Evolutionary conservation across 177 flowering plant species (phyloP).

Genomic region (Vitis hybrid): DNA sequence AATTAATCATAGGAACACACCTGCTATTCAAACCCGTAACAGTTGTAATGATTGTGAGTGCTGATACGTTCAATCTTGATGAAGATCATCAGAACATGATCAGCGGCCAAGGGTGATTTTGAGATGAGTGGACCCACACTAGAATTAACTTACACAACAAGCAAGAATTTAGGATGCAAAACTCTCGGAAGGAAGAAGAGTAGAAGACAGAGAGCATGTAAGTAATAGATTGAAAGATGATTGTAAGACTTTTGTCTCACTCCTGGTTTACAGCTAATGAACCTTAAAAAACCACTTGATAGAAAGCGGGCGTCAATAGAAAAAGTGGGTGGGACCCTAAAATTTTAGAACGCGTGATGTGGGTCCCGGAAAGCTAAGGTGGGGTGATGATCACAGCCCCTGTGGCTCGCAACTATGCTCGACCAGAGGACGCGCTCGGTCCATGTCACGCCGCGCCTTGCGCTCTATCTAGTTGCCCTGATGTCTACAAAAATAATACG

Average conservation of each 20-base stretch:
- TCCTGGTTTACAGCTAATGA: conserved; percentile 29
- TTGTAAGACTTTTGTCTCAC: background rate
- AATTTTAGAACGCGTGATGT: conserved; percentile 18
- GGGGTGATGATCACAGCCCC: conserved; percentile 11
- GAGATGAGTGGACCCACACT: background rate
- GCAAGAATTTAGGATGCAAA: no score
- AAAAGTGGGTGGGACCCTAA: conserved; percentile 8
- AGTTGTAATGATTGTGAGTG: no score
- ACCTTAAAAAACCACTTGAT: no score
- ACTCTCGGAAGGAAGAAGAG: no score
- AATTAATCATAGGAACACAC: no score
- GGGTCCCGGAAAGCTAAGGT: conserved; percentile 14
- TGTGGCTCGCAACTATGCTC: no score
- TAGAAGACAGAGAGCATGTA: no score
- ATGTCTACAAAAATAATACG: background rate
- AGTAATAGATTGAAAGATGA: no score
- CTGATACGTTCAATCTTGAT: no score
- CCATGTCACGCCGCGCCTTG: background rate
- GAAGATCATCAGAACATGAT: no score
- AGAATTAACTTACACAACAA: background rate
- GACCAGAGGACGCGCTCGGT: background rate
- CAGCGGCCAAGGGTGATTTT: background rate
- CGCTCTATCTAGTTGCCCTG: background rate
- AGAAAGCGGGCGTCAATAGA: background rate
- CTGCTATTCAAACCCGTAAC: no score